Evolutionary conservation across 176 grass and related monocot species (phyloP), one percentile per base, ranked within the genome.

Genomic region (Zoysia pacifica): DNA sequence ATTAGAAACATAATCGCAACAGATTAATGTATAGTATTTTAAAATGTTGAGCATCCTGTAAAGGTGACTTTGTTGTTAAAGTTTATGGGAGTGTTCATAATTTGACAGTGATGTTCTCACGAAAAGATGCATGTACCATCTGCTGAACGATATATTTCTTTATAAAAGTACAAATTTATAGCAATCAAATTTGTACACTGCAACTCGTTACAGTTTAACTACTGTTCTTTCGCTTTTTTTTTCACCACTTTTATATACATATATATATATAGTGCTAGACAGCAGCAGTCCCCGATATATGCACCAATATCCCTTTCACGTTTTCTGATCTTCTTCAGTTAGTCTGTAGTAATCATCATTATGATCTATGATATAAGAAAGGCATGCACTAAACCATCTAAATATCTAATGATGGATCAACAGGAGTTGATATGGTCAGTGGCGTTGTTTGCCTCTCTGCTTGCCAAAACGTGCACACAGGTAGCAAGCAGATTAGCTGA

Each of bases 1-100:
- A 28, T 28, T 28, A 28, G 28, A 28, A 28, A 28, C 28, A 28
- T 28, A 28, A 28, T 28, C 28, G 28, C 28, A 28, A 28, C 28
- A 28, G 28, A 28, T 28, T 28, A 28, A 28, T 28, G 28, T 91
- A 54, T 84, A 84, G 79, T 91, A 97, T 48, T 85, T 77, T 1
- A 56, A 55, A 42, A 92, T 35, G 83, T 8, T 74, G n/a, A n/a
- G n/a, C n/a, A n/a, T n/a, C n/a, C n/a, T n/a, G n/a, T n/a, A n/a
- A n/a, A n/a, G n/a, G n/a, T n/a, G n/a, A n/a, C n/a, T n/a, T n/a
- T n/a, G n/a, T n/a, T n/a, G n/a, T n/a, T n/a, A n/a, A n/a, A n/a
- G n/a, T n/a, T n/a, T n/a, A n/a, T n/a, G n/a, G n/a, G n/a, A n/a
- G n/a, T n/a, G n/a, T n/a, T n/a, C n/a, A n/a, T n/a, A n/a, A n/a